phyloP scores from a whole-genome alignment of 192 early-diverging fungal species.

The Thamnidium elegans region DNA sequence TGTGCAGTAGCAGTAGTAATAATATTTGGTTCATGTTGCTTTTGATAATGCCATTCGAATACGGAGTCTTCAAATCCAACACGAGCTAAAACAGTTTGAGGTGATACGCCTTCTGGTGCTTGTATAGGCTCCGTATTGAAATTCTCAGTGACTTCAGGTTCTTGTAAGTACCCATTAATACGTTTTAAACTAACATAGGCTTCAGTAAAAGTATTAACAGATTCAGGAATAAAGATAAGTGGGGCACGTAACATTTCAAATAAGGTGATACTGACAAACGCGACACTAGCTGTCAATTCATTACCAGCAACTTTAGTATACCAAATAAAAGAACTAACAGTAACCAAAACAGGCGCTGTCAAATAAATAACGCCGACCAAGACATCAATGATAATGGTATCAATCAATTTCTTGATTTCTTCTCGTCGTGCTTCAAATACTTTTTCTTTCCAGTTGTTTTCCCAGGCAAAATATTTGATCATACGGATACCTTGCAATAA shows the following conservation, averaged over 20 bases:
- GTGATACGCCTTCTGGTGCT: slow-evolving; percentile 1
- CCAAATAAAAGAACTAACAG: slow-evolving; percentile 54
- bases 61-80: slow-evolving; percentile 15
- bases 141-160: slow-evolving; percentile 24
- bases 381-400: slow-evolving; percentile 14
- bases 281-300: slow-evolving; percentile 49
- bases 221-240: slow-evolving; percentile 53
- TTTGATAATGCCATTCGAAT: slow-evolving; percentile 22
- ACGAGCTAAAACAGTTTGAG: not conserved
- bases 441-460: slow-evolving; percentile 63
- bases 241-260: slow-evolving; percentile 56
- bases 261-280: slow-evolving; percentile 62
- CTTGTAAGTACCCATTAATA: slow-evolving; percentile 39
- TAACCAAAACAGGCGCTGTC: slow-evolving; percentile 49
- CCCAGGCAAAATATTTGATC: slow-evolving; percentile 88
- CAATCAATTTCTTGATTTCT: slow-evolving; percentile 24
- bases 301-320: slow-evolving; percentile 51
- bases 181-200: slow-evolving; percentile 56
- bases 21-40: not conserved
- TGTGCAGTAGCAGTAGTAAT: too few relatives aligned
- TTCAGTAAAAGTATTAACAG: slow-evolving; percentile 47
- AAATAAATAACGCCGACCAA: slow-evolving; percentile 40
- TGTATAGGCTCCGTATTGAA: not conserved
- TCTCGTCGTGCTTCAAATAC: slow-evolving; percentile 48
- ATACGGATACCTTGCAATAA: slow-evolving; percentile 73